Evolutionary conservation across 768 basidiomycete species (phyloP), one percentile per base, ranked within the genome.

Genomic region (Lactifluus rugatus): DNA sequence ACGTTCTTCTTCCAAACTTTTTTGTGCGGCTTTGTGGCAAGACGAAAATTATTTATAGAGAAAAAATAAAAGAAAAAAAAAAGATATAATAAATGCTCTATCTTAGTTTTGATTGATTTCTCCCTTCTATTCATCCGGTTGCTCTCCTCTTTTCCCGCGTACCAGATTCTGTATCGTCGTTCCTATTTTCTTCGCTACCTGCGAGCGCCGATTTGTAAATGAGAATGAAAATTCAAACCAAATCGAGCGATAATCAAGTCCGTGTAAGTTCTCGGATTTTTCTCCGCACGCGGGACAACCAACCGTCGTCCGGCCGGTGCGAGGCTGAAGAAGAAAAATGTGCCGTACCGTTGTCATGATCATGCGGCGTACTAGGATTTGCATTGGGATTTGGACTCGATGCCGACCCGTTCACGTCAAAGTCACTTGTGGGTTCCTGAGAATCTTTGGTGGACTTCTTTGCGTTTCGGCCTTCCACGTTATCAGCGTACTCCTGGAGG

Each of bases 401-500:
- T 65, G 54, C 26, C 41, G 46, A 62, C 62, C 62, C 57, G 23
- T 62, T 67, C 58, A 62, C 58, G 45, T 61, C 62, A 54, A 46
- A 63, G 45, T 52, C 56, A 56, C 47, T 59, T 59, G 67, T 46
- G n/a, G 65, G 51, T 54, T 48, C 63, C 46, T 64, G 59, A 47
- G 54, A 58, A 56, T 62, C 62, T 58, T 53, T 67, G 62, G 61
- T 56, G 28, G 65, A 62, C 41, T 65, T 45, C 58, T 58, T 68
- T 23, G 66, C 56, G 50, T 66, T 65, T 57, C 76, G 78, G 57
- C 89, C 91, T 71, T 96, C 93, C n/a, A 90, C 79, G 65, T 97
- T 94, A 68, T 93, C 89, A 19, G 91, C 95, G 66, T 87, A 98
- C 62, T 83, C 81, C 71, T 98, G 83, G 42, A 98, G 70, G 60